Evolutionary conservation across 2,329 filamentous ascomycete species (phyloP).

Genomic region (Botrytis byssoidea): DNA sequence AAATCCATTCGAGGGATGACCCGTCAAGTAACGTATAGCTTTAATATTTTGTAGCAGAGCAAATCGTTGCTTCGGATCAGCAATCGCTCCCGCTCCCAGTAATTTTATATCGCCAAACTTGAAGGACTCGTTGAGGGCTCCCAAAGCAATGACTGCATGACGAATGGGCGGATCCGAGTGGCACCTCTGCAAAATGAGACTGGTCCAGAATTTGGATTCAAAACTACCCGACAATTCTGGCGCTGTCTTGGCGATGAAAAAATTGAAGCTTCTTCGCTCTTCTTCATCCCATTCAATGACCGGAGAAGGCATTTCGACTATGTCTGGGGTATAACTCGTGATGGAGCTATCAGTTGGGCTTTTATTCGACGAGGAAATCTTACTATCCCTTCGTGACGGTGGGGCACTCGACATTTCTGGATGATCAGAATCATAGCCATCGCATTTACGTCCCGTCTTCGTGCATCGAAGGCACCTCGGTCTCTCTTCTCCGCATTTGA

Average conservation of each 20-base stretch:
- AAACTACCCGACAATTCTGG: slow-evolving; percentile 32
- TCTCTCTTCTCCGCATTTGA: slow-evolving; percentile 37
- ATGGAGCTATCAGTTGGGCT: not conserved
- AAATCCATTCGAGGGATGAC: slow-evolving; percentile 38
- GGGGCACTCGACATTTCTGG: not conserved
- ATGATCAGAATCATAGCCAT: slow-evolving; percentile 31
- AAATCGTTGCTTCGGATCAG: slow-evolving; percentile 41
- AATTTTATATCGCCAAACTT: slow-evolving; percentile 14
- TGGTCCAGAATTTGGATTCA: slow-evolving; percentile 31
- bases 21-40: slow-evolving; percentile 43
- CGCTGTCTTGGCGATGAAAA: slow-evolving; percentile 31
- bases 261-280: slow-evolving; percentile 25
- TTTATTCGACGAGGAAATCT: not conserved
- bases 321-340: not conserved
- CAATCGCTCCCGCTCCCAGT: not conserved
- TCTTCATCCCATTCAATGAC: slow-evolving; percentile 3
- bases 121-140: slow-evolving; percentile 28
- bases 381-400: not conserved
- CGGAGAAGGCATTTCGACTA: not conserved
- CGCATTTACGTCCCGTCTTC: slow-evolving; percentile 35
- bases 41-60: slow-evolving; percentile 29
- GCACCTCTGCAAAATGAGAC: slow-evolving; percentile 30
- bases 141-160: slow-evolving; percentile 29
- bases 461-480: slow-evolving; percentile 35
- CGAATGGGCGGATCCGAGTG: slow-evolving; percentile 29